Evolutionary conservation across 2,329 filamentous ascomycete species (phyloP), one percentile per base, ranked within the genome.

Genomic region (Thyridium curvatum): DNA sequence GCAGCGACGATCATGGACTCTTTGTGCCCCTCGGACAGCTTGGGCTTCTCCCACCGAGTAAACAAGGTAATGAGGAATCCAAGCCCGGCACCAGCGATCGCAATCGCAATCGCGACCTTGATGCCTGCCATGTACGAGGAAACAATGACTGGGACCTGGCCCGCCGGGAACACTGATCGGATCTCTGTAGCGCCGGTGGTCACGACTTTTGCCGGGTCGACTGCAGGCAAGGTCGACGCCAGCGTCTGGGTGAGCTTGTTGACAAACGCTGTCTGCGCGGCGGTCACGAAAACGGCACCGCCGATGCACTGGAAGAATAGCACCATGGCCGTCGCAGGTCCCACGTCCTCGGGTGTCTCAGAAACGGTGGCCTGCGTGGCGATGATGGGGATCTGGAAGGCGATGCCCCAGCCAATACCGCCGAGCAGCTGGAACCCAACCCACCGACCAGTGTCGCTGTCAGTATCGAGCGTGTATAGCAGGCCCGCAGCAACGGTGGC

Each of bases 121-220:
- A 81, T 76, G 1, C 73, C 74, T 37, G 71, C 59, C 41, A 72
- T 81, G 58, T 85, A 85, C 0, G 74, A 74, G 0, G 51, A 37
- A 13, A 82, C 58, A 32, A 85, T 72, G 0, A 64, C 65, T 1
- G 58, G 51, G 0, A 83, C 51, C 44, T 64, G 63, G 12, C 71
- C 53, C 0, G 57, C 40, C 0, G 68, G 51, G 39, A 84, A 74
- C 2, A 58, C 58, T 4, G 34, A 16, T 41, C 72, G 67, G 28
- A 86, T 58, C 41, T 73, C 64, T 0, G 77, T 78, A 1, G 67
- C 66, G 10, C 68, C 69, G 0, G 61, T 61, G 2, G 44, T 41
- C 5, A 67, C 43, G 2, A 71, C 53, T 3, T 34, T 15, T 1
- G 37, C 21, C 1, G 61, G 53, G 38, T 60, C 46, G 15, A 65